These are phyloP conservation scores for Arabidopsis lyrata DNA, from an alignment of 441 rosid genomes.

Conservation along the genomic window DNA sequence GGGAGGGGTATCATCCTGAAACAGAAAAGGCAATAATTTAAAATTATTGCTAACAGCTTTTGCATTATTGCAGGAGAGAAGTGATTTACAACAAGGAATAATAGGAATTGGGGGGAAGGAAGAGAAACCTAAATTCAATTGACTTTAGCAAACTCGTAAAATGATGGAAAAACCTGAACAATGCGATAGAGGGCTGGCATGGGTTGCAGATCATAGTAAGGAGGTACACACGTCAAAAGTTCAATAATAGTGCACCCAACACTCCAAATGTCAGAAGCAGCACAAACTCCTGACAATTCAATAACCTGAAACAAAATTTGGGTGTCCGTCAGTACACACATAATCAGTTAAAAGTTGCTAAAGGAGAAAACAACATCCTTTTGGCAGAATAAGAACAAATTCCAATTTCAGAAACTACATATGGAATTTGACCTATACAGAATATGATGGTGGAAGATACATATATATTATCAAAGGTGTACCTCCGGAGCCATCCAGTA, in stretches of 20 bases:
- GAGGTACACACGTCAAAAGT: slow-evolving; percentile 97
- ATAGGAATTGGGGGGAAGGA: slow-evolving; percentile 1
- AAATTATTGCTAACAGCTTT: slow-evolving; percentile 7
- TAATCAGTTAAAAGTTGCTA: slow-evolving; percentile 1
- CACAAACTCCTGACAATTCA: slow-evolving; percentile 99
- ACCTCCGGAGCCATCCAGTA: slow-evolving; percentile 99
- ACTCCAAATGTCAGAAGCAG: slow-evolving; percentile 99
- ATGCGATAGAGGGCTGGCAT: slow-evolving; percentile 99
- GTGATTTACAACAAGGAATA: slow-evolving; percentile 19
- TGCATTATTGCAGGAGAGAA: slow-evolving; percentile 1
- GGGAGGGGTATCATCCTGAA: slow-evolving; percentile 95
- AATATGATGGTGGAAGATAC: slow-evolving; percentile 13
- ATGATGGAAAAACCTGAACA: slow-evolving; percentile 76
- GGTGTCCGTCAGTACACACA: slow-evolving; percentile 35
- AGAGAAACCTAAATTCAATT: slow-evolving; percentile 1
- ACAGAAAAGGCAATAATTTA: slow-evolving; percentile 2
- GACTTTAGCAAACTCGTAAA: slow-evolving; percentile 33
- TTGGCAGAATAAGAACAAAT: slow-evolving; percentile 15
- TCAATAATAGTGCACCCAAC: slow-evolving; percentile 99
- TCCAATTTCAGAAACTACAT: slow-evolving; percentile 9
- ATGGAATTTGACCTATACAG: slow-evolving; percentile 1
- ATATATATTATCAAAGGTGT: slow-evolving; percentile 33
- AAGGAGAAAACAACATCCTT: slow-evolving; percentile 13
- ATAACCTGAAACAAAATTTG: slow-evolving; percentile 74
- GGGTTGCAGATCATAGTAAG: slow-evolving; percentile 98